A percentile compares a stretch with the other conserved stretches of the same genome.
Conservation (phyloP, 768 basidiomycete genomes). For the Kondoa subrosea region DNA sequence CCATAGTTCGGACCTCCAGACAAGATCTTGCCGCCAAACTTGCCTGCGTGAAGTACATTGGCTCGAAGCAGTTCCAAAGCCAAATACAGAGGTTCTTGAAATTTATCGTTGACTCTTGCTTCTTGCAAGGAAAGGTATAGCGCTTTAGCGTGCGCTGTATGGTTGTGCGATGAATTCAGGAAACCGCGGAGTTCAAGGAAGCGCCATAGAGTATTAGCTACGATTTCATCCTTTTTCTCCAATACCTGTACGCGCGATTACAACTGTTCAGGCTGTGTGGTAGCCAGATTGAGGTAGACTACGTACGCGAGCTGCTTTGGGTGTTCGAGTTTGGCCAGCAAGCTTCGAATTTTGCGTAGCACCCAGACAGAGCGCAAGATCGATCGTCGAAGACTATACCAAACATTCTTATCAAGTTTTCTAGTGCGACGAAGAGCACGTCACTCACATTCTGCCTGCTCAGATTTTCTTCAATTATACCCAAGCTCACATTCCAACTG, state of each 20-base stretch:
- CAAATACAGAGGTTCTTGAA: slow-evolving; percentile 88
- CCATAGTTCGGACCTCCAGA: slow-evolving; percentile 94
- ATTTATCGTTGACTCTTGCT: slow-evolving; percentile 84
- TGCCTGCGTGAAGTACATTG: slow-evolving; percentile 41
- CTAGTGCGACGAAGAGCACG: slow-evolving; percentile 21
- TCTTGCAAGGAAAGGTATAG: slow-evolving; percentile 65
- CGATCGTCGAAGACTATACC: slow-evolving; percentile 80
- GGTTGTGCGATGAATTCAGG: slow-evolving; percentile 69
- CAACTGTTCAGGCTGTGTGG: too few relatives aligned
- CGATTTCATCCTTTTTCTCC: slow-evolving; percentile 95
- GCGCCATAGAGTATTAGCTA: slow-evolving; percentile 95
- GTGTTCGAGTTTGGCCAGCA: slow-evolving; percentile 49
- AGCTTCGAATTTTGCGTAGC: slow-evolving; percentile 67
- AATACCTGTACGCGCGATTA: slow-evolving; percentile 39
- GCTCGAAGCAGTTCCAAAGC: slow-evolving; percentile 62
- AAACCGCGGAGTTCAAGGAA: slow-evolving; percentile 93
- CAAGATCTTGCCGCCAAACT: slow-evolving; percentile 72
- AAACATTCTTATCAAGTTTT: background rate
- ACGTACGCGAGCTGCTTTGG: slow-evolving; percentile 36
- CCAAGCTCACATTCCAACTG: slow-evolving; percentile 74
- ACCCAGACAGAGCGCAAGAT: slow-evolving; percentile 83
- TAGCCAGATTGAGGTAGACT: too few relatives aligned
- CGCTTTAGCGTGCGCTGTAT: slow-evolving; percentile 76
- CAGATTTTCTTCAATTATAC: slow-evolving; percentile 79
- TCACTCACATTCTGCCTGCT: slow-evolving; percentile 79